Conservation (phyloP, 83 land plant species). For the Thuja plicata region DNA sequence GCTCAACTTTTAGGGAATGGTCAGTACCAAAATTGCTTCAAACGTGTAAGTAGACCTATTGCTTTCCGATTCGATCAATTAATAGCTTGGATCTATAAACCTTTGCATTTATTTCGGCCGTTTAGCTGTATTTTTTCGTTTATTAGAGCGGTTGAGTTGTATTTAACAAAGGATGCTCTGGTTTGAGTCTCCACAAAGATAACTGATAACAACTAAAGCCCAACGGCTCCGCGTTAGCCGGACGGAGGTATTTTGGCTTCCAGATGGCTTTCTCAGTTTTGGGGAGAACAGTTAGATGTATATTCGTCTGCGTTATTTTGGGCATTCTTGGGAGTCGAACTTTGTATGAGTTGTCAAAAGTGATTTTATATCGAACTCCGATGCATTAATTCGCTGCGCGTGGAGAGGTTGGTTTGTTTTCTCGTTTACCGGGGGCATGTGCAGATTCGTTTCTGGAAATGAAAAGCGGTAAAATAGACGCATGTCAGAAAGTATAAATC, state of each 20-base stretch:
- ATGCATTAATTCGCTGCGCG: background rate
- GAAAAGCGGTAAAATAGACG: background rate
- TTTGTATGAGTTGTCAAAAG: background rate
- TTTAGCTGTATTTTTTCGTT: background rate
- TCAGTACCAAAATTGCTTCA: constrained; percentile 19
- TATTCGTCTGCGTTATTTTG: background rate
- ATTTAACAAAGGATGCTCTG: background rate
- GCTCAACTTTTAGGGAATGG: constrained; percentile 28
- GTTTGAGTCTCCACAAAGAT: background rate
- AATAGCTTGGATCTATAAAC: background rate
- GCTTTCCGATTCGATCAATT: background rate
- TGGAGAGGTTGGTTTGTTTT: background rate
- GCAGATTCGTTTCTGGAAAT: background rate
- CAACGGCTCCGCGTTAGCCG: background rate
- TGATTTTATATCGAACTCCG: background rate
- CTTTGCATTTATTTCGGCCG: background rate
- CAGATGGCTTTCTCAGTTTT: background rate
- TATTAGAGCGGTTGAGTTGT: background rate
- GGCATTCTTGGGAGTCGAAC: background rate
- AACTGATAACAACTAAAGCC: background rate
- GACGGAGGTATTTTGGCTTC: background rate
- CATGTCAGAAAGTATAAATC: background rate
- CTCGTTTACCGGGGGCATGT: background rate
- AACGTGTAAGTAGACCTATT: constrained; percentile 18
- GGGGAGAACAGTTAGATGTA: background rate